These are phyloP conservation scores for Colletotrichum truncatum DNA, from an alignment of 2,329 filamentous ascomycete species.

Conservation along the genomic window DNA sequence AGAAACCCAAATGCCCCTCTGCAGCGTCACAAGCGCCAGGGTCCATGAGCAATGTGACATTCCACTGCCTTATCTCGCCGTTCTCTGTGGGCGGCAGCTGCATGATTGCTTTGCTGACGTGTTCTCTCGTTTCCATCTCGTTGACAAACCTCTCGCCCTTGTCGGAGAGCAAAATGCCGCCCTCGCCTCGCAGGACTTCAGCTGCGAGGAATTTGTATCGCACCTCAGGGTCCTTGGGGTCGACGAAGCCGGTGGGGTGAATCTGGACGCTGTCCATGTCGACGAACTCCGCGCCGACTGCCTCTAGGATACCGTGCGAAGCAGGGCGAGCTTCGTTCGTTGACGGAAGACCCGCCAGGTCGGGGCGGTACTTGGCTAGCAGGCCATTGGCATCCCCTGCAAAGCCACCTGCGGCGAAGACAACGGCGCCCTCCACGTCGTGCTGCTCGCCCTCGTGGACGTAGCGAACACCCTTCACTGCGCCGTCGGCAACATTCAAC, in stretches of 20 bases:
- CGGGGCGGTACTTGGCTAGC: slow-evolving; percentile 64
- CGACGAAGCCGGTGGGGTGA: slow-evolving; percentile 72
- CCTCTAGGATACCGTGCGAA: slow-evolving; percentile 54
- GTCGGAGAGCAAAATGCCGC: slow-evolving; percentile 61
- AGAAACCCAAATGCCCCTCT: slow-evolving; percentile 68
- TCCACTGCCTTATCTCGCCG: slow-evolving; percentile 60
- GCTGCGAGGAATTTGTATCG: slow-evolving; percentile 70
- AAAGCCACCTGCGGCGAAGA: slow-evolving; percentile 71
- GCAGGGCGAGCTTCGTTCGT: slow-evolving; percentile 69
- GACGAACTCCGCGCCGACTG: slow-evolving; percentile 51
- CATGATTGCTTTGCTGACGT: slow-evolving; percentile 64
- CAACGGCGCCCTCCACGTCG: slow-evolving; percentile 59
- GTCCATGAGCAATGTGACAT: slow-evolving; percentile 66
- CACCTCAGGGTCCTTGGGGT: slow-evolving; percentile 54
- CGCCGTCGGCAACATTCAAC: slow-evolving; percentile 47
- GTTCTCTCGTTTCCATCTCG: slow-evolving; percentile 68
- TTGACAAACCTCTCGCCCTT: slow-evolving; percentile 66
- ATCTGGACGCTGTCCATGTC: slow-evolving; percentile 69
- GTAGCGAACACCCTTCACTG: slow-evolving; percentile 64
- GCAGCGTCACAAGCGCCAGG: slow-evolving; percentile 63
- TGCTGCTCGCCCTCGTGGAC: slow-evolving; percentile 43
- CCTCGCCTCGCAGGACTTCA: slow-evolving; percentile 70
- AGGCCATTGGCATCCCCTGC: slow-evolving; percentile 68
- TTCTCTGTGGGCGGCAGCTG: slow-evolving; percentile 39
- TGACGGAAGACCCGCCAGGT: slow-evolving; percentile 67